phyloP scores from a whole-genome alignment of 2,329 filamentous ascomycete species.

The Monosporascus sp. region DNA sequence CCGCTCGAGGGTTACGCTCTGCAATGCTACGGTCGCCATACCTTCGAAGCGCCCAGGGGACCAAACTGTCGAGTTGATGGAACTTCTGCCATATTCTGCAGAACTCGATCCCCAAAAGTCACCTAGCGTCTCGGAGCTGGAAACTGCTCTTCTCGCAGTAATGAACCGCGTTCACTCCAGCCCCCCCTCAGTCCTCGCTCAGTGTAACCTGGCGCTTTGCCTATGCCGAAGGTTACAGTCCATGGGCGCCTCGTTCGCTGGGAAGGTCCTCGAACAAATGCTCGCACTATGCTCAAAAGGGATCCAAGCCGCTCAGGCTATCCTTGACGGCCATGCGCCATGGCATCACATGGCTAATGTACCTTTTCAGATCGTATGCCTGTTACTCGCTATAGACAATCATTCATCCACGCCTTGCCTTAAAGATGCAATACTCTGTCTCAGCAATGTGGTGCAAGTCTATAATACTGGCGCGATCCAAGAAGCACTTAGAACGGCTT shows the following conservation, averaged over 20 bases:
- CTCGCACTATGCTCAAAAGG: constrained; percentile 40
- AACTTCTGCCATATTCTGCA: constrained; percentile 47
- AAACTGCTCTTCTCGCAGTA: constrained; percentile 35
- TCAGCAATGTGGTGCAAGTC: constrained; percentile 34
- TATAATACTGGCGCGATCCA: constrained; percentile 44
- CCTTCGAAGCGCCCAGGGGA: constrained; percentile 34
- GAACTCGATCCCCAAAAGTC: constrained; percentile 47
- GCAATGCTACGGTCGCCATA: constrained; percentile 37
- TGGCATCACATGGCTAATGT: constrained; percentile 59
- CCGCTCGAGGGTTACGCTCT: constrained; percentile 44
- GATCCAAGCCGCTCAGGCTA: constrained; percentile 40
- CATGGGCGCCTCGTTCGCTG: constrained; percentile 40
- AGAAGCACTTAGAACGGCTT: constrained; percentile 50
- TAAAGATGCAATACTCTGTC: constrained; percentile 43
- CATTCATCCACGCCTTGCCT: constrained; percentile 42
- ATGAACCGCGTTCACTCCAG: constrained; percentile 34
- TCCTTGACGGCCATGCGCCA: constrained; percentile 39
- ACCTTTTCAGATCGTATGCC: constrained; percentile 53
- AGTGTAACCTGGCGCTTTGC: constrained; percentile 51
- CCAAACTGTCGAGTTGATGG: constrained; percentile 43
- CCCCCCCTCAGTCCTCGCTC: constrained; percentile 40
- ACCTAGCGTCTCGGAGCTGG: constrained; percentile 35
- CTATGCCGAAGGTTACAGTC: constrained; percentile 50
- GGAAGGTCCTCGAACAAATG: constrained; percentile 38
- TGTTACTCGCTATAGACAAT: constrained; percentile 50